Evolutionary conservation across 2,329 filamentous ascomycete genomes (phyloP), one percentile per base, ranked within the genome.

Genomic region (Penicillium thymicola): DNA sequence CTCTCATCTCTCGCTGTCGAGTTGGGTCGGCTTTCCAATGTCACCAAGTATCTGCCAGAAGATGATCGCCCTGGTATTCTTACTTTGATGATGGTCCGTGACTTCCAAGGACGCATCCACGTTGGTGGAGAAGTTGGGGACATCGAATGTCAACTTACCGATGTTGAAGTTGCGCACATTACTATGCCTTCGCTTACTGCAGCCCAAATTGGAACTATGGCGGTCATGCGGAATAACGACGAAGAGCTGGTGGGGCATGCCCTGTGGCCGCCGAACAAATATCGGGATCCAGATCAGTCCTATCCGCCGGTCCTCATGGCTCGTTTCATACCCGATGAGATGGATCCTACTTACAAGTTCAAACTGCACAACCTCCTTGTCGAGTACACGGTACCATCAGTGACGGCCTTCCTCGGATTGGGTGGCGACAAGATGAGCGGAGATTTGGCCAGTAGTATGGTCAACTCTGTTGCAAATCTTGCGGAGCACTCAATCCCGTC

Each of bases 31-130:
- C 79, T 99, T 5, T 90, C 92, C 0, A 92, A 87, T 0, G 91
- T 99, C 27, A 85, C 93, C 7, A 97, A 97, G 70, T 97, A 97
- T 70, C 81, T 99, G 2, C 93, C 94, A 0, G 93, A 99, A 65
- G 94, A 99, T 72, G 93, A 99, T 66, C 85, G 92, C 2, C 94
- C 94, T 2, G 94, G 94, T 0, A 79, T 97, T 21, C 79, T 99
- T 37, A 92, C 88, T 0, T 78, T 99, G 37, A 80, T 82, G 0
- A 79, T 85, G 30, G 72, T 97, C 51, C 83, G 85, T 51, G 84
- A 85, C 18, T 65, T 90, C 7, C 81, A 87, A 28, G 74, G 83
- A 9, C 78, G 80, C 27, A 74, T 90, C 10, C 82, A 89, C 42
- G 71, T 93, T 47, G 88, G 87, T 42, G 82, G 86, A 2, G 81